Percentiles rank a stretch among this genome's conserved stretches.
Conservation (phyloP, 169 alveolate genomes). For the Plasmodium falciparum region DNA sequence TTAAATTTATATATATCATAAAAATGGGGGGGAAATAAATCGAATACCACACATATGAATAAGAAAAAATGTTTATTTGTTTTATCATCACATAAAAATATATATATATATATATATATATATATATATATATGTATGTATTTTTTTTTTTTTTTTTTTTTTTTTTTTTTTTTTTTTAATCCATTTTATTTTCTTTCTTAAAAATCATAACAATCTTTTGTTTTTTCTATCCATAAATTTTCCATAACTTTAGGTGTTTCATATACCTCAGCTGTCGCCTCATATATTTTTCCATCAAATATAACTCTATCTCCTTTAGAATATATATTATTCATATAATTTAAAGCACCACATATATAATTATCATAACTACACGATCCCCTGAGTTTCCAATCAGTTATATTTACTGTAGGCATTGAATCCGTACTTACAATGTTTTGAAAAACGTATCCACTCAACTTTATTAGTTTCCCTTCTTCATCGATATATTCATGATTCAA, state of each 20-base stretch:
- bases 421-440: slow-evolving; percentile 64
- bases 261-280: slow-evolving; percentile 50
- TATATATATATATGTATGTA: background rate
- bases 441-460: slow-evolving; percentile 74
- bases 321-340: slow-evolving; percentile 62
- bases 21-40: too few relatives aligned
- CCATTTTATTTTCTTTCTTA: background rate
- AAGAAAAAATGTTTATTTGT: too few relatives aligned
- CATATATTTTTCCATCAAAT: slow-evolving; percentile 64
- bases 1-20: too few relatives aligned
- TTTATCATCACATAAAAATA: background rate
- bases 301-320: slow-evolving; percentile 74
- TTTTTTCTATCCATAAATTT: slow-evolving; percentile 63
- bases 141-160: background rate
- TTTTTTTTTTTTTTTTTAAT: background rate
- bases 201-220: slow-evolving; percentile 64
- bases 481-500: slow-evolving; percentile 58
- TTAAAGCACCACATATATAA: slow-evolving; percentile 72
- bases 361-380: slow-evolving; percentile 72
- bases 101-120: background rate
- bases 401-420: slow-evolving; percentile 74
- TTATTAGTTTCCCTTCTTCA: slow-evolving; percentile 66
- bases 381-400: slow-evolving; percentile 72
- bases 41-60: too few relatives aligned
- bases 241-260: slow-evolving; percentile 54